Evolutionary conservation across 2,329 filamentous ascomycete species (phyloP).

Genomic region (Botrytis pseudocinerea): DNA sequence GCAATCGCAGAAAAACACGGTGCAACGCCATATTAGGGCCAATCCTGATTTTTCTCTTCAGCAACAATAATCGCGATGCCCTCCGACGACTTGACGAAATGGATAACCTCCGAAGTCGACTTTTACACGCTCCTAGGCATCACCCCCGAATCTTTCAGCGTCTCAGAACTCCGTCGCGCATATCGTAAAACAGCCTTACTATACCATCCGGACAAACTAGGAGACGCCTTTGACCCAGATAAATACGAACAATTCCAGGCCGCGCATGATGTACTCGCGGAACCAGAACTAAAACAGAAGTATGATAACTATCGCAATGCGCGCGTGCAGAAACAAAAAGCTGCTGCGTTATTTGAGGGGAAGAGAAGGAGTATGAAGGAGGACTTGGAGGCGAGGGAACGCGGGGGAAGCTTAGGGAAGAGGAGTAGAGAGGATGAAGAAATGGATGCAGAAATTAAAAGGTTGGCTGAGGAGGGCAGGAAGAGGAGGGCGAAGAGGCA

Average conservation of each 20-base stretch:
- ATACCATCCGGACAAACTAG: slow-evolving; percentile 91
- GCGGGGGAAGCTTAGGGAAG: slow-evolving; percentile 54
- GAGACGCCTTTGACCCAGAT: slow-evolving; percentile 70
- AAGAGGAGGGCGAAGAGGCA: slow-evolving; percentile 51
- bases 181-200: slow-evolving; percentile 86
- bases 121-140: slow-evolving; percentile 41
- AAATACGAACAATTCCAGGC: slow-evolving; percentile 85
- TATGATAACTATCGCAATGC: slow-evolving; percentile 80
- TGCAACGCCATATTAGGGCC: neutral
- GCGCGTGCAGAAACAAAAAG: slow-evolving; percentile 65
- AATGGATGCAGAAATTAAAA: slow-evolving; percentile 53
- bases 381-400: slow-evolving; percentile 78
- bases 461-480: slow-evolving; percentile 54
- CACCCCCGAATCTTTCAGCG: slow-evolving; percentile 33
- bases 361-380: slow-evolving; percentile 77
- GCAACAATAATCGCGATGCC: slow-evolving; percentile 33
- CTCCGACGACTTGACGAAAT: slow-evolving; percentile 40
- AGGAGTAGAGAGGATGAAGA: slow-evolving; percentile 53
- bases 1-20: neutral
- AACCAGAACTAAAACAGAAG: slow-evolving; percentile 66
- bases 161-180: slow-evolving; percentile 48
- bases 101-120: slow-evolving; percentile 40
- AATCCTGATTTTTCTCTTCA: neutral
- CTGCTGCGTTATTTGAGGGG: slow-evolving; percentile 72
- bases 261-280: slow-evolving; percentile 80